phyloP scores from a whole-genome alignment of 2,329 filamentous ascomycete genomes.

The Phoma herbarum region DNA sequence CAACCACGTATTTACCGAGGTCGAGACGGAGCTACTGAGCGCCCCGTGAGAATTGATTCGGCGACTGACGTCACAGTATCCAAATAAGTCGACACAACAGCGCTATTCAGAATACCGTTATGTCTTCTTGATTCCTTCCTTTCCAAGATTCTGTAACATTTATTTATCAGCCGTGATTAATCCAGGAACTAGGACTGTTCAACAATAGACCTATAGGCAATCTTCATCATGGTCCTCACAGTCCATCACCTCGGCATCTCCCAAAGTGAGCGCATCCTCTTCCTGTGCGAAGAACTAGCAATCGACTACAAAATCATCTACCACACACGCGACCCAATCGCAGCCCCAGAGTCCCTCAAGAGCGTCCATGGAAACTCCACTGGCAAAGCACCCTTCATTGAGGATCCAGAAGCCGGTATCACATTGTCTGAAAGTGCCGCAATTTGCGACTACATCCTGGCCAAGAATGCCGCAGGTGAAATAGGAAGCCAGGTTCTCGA shows the following conservation, averaged over 20 bases:
- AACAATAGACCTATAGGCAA: too few species aligned
- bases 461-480: conserved; percentile 56
- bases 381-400: conserved; percentile 66
- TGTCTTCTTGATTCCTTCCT: not conserved
- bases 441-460: conserved; percentile 67
- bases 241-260: conserved; percentile 51
- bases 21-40: not conserved
- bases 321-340: conserved; percentile 55
- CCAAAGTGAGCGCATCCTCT: conserved; percentile 69
- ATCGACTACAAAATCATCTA: conserved; percentile 61
- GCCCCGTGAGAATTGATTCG: conserved; percentile 11
- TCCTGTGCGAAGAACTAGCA: conserved; percentile 69
- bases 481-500: conserved; percentile 49
- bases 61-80: conserved; percentile 18
- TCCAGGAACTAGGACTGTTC: not conserved
- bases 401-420: conserved; percentile 60
- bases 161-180: not conserved
- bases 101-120: not conserved
- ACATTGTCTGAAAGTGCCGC: conserved; percentile 63
- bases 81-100: not conserved
- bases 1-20: conserved; percentile 11
- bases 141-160: not conserved
- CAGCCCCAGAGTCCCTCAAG: conserved; percentile 33
- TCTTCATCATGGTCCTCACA: conserved; percentile 30
- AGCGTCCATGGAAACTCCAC: conserved; percentile 43